These are phyloP conservation scores for Choiromyces venosus DNA, from an alignment of 495 filamentous ascomycete species.

Conservation along the genomic window DNA sequence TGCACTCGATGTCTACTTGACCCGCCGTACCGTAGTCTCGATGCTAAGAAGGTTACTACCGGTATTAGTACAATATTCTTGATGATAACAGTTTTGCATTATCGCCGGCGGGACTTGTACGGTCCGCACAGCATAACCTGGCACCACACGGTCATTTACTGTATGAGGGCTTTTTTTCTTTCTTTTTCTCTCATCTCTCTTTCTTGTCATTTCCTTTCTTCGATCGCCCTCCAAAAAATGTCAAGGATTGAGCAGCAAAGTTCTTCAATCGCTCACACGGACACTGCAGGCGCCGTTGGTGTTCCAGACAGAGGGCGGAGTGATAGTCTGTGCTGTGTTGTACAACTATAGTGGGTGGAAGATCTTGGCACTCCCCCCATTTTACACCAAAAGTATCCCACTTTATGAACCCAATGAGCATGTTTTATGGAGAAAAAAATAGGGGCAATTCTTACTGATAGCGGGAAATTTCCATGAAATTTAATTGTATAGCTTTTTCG, in stretches of 20 bases:
- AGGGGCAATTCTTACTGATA: too few relatives aligned
- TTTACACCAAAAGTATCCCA: too few relatives aligned
- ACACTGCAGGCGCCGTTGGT: background rate
- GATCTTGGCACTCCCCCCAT: too few relatives aligned
- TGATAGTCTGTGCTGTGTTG: background rate
- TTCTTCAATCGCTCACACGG: background rate
- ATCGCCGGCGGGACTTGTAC: background rate
- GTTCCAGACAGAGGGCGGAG: background rate
- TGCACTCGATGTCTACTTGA: too few relatives aligned
- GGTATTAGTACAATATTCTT: background rate
- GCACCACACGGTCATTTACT: background rate
- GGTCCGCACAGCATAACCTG: background rate
- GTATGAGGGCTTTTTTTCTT: background rate
- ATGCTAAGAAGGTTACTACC: too few relatives aligned
- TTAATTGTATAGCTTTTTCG: too few relatives aligned
- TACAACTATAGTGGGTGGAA: too few relatives aligned
- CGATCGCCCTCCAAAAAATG: background rate
- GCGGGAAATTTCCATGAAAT: too few relatives aligned
- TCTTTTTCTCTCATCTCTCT: background rate
- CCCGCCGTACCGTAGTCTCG: too few relatives aligned
- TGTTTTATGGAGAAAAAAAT: too few relatives aligned
- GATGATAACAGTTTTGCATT: background rate
- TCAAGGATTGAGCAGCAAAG: background rate
- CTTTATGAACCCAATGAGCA: too few relatives aligned
- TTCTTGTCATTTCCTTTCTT: background rate